Evolutionary conservation across 495 filamentous ascomycete genomes (phyloP), one percentile per base, ranked within the genome.

Genomic region (Hypoxylon trugodes): DNA sequence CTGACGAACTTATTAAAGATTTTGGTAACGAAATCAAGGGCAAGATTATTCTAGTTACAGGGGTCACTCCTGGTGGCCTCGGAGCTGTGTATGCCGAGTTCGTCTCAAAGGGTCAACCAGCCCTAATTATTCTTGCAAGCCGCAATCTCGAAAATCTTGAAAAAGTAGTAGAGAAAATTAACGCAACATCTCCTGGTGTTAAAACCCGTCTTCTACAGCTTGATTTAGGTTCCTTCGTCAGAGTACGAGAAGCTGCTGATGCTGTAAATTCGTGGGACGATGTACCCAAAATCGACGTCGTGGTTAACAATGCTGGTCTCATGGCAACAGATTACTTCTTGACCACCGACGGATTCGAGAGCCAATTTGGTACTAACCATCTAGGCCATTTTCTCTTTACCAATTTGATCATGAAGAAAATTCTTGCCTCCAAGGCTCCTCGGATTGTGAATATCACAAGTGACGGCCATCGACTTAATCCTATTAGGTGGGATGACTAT

Each of bases 231-330:
- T 30, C 28, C 28, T 30, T 30, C 28, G 28, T 10, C 28, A 30
- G 10, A 10, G 28, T 30, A 10, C 28, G 28, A 4, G 28, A 30
- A 10, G 28, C 28, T 30, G 28, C 28, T 30, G 10, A 30, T 10
- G 10, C 28, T 10, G 28, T 30, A 10, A 30, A 30, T 10, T 30
- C 28, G 28, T 30, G 28, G 28, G 28, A 4, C 5, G 28, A 30
- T 26, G 76, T 72, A n/a, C 63, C 70, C 2, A 62, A 26, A 18
- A 59, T 89, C 15, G 85, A 92, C 54, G 69, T 86, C 36, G 74
- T 93, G 4, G 76, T 91, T 36, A 82, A 85, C 74, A 92, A 91
- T 62, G 88, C 89, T 2, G 88, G 88, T 24, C 80, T 89, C 55
- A 86, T 89, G 82, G 83, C 74, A 0, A 53, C 78, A 2, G 76